Evolutionary conservation across 805 yeast species (phyloP).

Genomic region (Zygotorulaspora danielsina): DNA sequence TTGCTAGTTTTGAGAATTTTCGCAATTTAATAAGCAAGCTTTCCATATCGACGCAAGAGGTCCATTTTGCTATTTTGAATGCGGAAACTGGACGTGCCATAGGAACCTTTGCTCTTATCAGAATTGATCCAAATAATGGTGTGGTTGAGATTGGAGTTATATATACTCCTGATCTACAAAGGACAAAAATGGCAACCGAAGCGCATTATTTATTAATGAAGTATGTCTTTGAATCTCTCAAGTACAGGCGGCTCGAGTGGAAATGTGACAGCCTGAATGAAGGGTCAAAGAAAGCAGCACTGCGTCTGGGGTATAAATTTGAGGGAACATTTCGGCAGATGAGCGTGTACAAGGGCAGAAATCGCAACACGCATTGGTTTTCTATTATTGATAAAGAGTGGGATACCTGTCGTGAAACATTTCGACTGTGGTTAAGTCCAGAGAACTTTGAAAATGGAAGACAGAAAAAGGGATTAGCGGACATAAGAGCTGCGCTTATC

Average conservation of each 20-base stretch:
- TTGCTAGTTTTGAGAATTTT: slow-evolving; percentile 4
- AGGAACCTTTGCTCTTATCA: slow-evolving; percentile 27
- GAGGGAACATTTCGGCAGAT: slow-evolving; percentile 35
- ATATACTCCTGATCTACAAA: slow-evolving; percentile 18
- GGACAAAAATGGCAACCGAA: slow-evolving; percentile 33
- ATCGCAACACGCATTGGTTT: slow-evolving; percentile 35
- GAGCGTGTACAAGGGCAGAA: slow-evolving; percentile 27
- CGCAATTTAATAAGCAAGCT: slow-evolving; percentile 1
- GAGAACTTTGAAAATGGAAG: slow-evolving; percentile 24
- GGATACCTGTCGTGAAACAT: slow-evolving; percentile 22
- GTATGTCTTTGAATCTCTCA: slow-evolving; percentile 29
- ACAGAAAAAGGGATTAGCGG: slow-evolving; percentile 6
- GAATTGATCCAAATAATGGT: slow-evolving; percentile 30
- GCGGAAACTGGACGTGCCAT: slow-evolving; percentile 21
- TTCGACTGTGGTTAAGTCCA: slow-evolving; percentile 27
- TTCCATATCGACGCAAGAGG: slow-evolving; percentile 2
- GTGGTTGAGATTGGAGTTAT: slow-evolving; percentile 32
- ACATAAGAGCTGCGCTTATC: slow-evolving; percentile 8
- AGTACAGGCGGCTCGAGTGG: slow-evolving; percentile 37
- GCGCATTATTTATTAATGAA: slow-evolving; percentile 30
- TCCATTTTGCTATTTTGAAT: slow-evolving; percentile 25
- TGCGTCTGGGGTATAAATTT: slow-evolving; percentile 32
- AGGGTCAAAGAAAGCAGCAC: slow-evolving; percentile 33
- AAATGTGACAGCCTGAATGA: slow-evolving; percentile 33
- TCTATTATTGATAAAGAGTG: slow-evolving; percentile 34